These are phyloP conservation scores for Kondoa subrosea DNA, from an alignment of 768 basidiomycete genomes.

Conservation along the genomic window DNA sequence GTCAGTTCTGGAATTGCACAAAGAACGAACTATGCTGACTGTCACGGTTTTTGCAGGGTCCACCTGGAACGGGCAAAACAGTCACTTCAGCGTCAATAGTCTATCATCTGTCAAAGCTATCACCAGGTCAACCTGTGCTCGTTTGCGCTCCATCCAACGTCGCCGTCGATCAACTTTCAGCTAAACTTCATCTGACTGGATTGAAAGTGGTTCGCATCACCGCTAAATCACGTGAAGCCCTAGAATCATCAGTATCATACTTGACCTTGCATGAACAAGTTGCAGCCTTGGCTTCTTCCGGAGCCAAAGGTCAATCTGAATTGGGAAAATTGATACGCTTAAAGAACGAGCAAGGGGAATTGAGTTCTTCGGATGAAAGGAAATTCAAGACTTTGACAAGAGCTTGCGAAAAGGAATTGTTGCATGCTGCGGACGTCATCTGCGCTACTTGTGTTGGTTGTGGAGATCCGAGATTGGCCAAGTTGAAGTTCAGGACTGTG, in stretches of 20 bases:
- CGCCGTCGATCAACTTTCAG: constrained; percentile 94
- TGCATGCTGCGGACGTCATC: constrained; percentile 87
- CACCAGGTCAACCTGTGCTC: constrained; percentile 83
- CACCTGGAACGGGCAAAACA: constrained; percentile 96
- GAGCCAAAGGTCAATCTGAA: constrained; percentile 80
- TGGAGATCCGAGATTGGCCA: constrained; percentile 86
- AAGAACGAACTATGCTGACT: not conserved
- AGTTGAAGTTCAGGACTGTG: constrained; percentile 95
- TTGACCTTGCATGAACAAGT: constrained; percentile 94
- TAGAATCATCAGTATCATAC: constrained; percentile 88
- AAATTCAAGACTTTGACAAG: constrained; percentile 93
- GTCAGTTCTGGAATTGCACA: constrained; percentile 23
- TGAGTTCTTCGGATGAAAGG: constrained; percentile 89
- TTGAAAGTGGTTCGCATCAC: constrained; percentile 94
- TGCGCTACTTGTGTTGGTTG: constrained; percentile 97
- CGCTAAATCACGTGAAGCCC: constrained; percentile 92
- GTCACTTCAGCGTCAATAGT: constrained; percentile 98
- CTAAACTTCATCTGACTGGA: constrained; percentile 98
- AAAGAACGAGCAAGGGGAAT: constrained; percentile 91
- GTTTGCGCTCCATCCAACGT: constrained; percentile 98
- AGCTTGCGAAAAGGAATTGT: constrained; percentile 93
- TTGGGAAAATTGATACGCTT: constrained; percentile 94
- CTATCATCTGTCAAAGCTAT: constrained; percentile 98
- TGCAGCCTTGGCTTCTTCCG: constrained; percentile 41
- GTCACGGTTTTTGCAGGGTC: constrained; percentile 40